These are phyloP conservation scores for Piloderma croceum DNA, from an alignment of 768 basidiomycete genomes.

Conservation along the genomic window DNA sequence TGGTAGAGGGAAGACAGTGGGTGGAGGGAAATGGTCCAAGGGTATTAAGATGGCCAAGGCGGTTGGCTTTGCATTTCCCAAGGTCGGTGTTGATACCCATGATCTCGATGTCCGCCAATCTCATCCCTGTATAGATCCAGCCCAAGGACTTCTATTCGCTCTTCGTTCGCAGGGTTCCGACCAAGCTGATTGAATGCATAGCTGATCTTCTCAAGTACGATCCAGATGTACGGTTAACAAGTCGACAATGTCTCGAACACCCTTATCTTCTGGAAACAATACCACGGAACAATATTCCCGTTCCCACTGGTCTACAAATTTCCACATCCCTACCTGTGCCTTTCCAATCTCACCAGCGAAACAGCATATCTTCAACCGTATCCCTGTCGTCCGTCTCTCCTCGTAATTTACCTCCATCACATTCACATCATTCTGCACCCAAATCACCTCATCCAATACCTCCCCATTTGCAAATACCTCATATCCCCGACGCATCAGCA, in stretches of 20 bases:
- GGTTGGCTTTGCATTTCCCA: conserved; percentile 84
- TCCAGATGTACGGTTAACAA: conserved; percentile 80
- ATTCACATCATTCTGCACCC: conserved; percentile 40
- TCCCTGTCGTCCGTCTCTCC: conserved; percentile 36
- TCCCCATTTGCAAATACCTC: conserved; percentile 33
- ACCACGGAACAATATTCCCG: conserved; percentile 59
- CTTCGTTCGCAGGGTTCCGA: conserved; percentile 75
- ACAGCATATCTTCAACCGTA: conserved; percentile 29
- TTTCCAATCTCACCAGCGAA: conserved; percentile 32
- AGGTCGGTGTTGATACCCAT: conserved; percentile 46
- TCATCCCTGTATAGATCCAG: conserved; percentile 38
- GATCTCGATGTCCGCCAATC: conserved; percentile 9
- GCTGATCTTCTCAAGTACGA: conserved; percentile 89
- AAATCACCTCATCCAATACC: conserved; percentile 37
- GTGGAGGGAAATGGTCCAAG: conserved; percentile 83
- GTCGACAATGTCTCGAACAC: conserved; percentile 82
- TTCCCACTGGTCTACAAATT: conserved; percentile 47
- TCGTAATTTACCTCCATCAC: conserved; percentile 42
- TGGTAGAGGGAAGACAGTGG: conserved; percentile 56
- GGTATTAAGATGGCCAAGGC: conserved; percentile 85
- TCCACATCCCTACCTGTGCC: conserved; percentile 27
- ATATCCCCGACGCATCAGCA: conserved; percentile 43
- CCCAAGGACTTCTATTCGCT: conserved; percentile 65
- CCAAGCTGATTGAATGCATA: conserved; percentile 85
- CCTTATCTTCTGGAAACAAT: conserved; percentile 81